Conservation (phyloP, 148 eudicot genomes). For the Vaccinium darrowii region DNA sequence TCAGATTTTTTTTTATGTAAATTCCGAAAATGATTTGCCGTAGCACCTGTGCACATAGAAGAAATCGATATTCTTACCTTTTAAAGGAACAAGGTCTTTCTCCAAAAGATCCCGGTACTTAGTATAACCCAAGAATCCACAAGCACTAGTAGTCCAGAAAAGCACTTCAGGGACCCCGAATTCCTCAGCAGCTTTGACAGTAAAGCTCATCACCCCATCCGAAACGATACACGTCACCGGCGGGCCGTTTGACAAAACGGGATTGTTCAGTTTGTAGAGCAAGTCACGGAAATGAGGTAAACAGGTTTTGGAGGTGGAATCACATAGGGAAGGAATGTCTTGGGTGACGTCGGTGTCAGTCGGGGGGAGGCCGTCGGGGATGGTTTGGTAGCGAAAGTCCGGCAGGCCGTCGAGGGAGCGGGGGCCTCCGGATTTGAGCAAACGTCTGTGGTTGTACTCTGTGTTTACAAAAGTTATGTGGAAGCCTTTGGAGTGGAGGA, state of each 20-base stretch:
- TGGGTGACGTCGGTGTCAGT: constrained; percentile 47
- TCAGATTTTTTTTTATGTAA: too few relatives aligned
- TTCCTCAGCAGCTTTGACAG: constrained; percentile 43
- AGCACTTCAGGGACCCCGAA: constrained; percentile 47
- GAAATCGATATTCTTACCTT: constrained; percentile 13
- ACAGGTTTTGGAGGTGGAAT: constrained; percentile 31
- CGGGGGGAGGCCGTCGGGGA: constrained; percentile 61
- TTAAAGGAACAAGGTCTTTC: constrained; percentile 43
- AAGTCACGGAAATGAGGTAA: constrained; percentile 37
- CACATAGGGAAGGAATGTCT: constrained; percentile 41
- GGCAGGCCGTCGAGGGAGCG: constrained; percentile 47
- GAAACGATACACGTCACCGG: constrained; percentile 54
- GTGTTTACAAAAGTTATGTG: neutral
- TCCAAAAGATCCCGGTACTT: constrained; percentile 34
- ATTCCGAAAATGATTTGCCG: too few relatives aligned
- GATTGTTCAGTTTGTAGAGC: constrained; percentile 24
- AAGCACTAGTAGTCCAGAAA: constrained; percentile 61
- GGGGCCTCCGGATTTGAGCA: constrained; percentile 49
- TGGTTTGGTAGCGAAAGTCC: constrained; percentile 49
- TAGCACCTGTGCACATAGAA: too few relatives aligned
- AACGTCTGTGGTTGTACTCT: constrained; percentile 29
- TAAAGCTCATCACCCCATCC: constrained; percentile 51
- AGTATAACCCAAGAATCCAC: constrained; percentile 44
- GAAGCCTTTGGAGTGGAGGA: neutral
- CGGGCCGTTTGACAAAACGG: constrained; percentile 14